Conservation (phyloP, 805 yeast genomes). For the Hanseniaspora lachancei region DNA sequence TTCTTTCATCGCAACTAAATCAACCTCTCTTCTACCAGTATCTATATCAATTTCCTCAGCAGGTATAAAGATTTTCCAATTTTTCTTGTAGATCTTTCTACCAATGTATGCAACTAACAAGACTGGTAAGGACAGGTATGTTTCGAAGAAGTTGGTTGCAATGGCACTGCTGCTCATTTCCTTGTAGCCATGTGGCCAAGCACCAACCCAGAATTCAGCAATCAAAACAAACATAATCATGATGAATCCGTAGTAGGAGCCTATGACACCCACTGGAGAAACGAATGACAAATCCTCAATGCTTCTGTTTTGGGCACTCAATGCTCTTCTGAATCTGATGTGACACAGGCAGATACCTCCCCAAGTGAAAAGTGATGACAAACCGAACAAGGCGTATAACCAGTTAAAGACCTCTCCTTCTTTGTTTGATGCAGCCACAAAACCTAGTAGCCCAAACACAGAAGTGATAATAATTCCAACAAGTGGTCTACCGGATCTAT, state of each 20-base stretch:
- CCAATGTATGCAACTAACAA: slow-evolving; percentile 42
- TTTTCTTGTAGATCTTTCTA: slow-evolving; percentile 43
- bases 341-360: slow-evolving; percentile 46
- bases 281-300: slow-evolving; percentile 53
- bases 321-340: slow-evolving; percentile 50
- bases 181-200: slow-evolving; percentile 47
- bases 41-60: slow-evolving; percentile 9
- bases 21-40: slow-evolving; percentile 12
- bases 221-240: slow-evolving; percentile 49
- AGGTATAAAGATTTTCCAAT: slow-evolving; percentile 27
- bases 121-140: slow-evolving; percentile 54
- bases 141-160: slow-evolving; percentile 48
- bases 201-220: slow-evolving; percentile 75
- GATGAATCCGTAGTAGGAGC: slow-evolving; percentile 49
- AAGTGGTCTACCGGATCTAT: slow-evolving; percentile 55
- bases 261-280: slow-evolving; percentile 55
- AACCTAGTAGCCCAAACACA: slow-evolving; percentile 44
- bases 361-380: slow-evolving; percentile 54
- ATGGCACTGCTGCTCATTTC: slow-evolving; percentile 32
- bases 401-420: slow-evolving; percentile 49
- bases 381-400: slow-evolving; percentile 50
- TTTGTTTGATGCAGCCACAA: slow-evolving; percentile 41
- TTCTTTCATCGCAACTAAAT: slow-evolving; percentile 36
- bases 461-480: slow-evolving; percentile 41
- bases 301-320: slow-evolving; percentile 51